These are phyloP conservation scores for Phalaenopsis aphrodite DNA, from an alignment of 106 monocot genomes.

Conservation along the genomic window DNA sequence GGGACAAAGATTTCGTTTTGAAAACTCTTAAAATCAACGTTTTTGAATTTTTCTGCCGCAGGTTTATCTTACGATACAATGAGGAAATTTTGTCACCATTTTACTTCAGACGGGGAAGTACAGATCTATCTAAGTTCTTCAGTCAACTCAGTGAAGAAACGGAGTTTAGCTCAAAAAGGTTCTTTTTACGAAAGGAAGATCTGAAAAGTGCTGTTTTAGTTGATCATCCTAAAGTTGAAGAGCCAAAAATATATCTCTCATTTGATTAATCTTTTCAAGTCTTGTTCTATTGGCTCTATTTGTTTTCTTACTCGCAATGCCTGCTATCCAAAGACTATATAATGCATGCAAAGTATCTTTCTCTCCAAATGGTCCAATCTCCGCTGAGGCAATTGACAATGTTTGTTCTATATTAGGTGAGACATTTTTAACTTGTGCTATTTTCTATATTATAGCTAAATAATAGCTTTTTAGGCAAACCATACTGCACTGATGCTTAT, in stretches of 20 bases:
- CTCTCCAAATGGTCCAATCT: constrained; percentile 50
- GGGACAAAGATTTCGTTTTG: background rate
- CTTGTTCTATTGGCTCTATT: constrained; percentile 2
- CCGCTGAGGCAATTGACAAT: constrained; percentile 54
- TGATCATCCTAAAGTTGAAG: constrained; percentile 9
- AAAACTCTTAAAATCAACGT: background rate
- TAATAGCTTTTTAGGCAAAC: background rate
- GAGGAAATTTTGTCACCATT: background rate
- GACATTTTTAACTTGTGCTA: background rate
- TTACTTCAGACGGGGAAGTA: constrained; percentile 7
- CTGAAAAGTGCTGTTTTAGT: constrained; percentile 2
- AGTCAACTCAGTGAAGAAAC: constrained; percentile 8
- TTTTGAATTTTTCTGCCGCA: background rate
- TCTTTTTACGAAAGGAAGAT: background rate
- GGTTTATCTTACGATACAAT: background rate
- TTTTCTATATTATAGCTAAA: background rate
- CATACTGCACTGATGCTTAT: background rate
- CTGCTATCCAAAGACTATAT: constrained; percentile 43
- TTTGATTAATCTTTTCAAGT: constrained; percentile 1
- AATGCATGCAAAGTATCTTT: constrained; percentile 53
- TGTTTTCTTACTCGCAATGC: constrained; percentile 33
- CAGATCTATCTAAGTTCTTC: background rate
- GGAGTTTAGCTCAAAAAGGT: background rate
- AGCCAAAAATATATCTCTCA: background rate
- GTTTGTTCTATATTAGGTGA: constrained; percentile 57